Percentiles rank a stretch among this genome's conserved stretches.
phyloP scores from a whole-genome alignment of 805 yeast genomes.

The Tanozyma kutaoensis region DNA sequence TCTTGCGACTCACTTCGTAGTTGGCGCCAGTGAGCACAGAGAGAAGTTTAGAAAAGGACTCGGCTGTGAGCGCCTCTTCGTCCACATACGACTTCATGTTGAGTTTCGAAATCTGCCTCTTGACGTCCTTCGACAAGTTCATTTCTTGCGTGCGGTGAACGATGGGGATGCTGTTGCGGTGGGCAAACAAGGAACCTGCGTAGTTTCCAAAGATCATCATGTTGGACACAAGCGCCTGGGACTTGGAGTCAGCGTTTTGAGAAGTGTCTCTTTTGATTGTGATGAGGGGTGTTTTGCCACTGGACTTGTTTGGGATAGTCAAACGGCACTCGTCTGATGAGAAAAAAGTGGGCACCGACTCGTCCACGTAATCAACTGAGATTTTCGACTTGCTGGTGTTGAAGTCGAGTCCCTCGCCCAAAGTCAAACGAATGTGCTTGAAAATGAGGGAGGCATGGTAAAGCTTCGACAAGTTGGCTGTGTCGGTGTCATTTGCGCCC shows the following conservation, averaged over 20 bases:
- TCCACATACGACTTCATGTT: conserved; percentile 11
- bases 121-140: conserved; percentile 10
- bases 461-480: conserved; percentile 13
- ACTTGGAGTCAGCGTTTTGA: conserved; percentile 20
- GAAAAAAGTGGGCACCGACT: background rate
- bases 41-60: too few relatives aligned
- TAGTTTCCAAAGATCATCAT: conserved; percentile 71
- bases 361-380: conserved; percentile 4
- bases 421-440: conserved; percentile 9
- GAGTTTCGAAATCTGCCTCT: conserved; percentile 11
- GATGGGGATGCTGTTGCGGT: conserved; percentile 32
- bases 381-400: conserved; percentile 6
- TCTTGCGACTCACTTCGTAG: conserved; percentile 27
- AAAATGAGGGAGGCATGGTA: conserved; percentile 13
- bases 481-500: conserved; percentile 8
- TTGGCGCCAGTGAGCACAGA: conserved; percentile 40
- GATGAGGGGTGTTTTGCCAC: conserved; percentile 2
- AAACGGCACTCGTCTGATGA: conserved; percentile 5
- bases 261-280: conserved; percentile 4
- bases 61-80: conserved; percentile 30
- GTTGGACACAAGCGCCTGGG: conserved; percentile 65
- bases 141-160: conserved; percentile 30
- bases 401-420: conserved; percentile 11
- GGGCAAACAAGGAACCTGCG: conserved; percentile 38
- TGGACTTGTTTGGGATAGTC: conserved; percentile 3